Base-by-base conservation (phyloP, 257 asterid species). In the Gynochthodes officinalis region DNA sequence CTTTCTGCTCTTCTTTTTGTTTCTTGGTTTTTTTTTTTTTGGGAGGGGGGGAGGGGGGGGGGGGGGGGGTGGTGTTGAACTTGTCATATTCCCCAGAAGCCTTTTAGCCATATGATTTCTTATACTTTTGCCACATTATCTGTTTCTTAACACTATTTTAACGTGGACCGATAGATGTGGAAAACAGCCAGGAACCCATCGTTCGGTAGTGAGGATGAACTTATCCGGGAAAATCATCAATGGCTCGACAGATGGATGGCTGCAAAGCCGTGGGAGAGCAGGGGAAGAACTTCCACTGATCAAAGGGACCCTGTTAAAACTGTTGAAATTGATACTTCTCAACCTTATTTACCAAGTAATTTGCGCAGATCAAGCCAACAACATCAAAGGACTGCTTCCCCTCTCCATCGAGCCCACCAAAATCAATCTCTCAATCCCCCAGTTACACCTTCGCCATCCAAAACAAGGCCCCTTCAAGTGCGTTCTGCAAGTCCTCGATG, bases 401-500 rank as follows among this genome's bases (percentile, higher is more conserved):
- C 81, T 59, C 75, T 67, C 48, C 83, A 68, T 49, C 66, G 80
- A 68, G 32, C 62, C 18, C 70, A 39, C 57, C 81, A 72, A 64
- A 50, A 58, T 18, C 71, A 54, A 70, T 67, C 48, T 25, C 76
- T 69, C 48, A 64, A 60, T 21, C 73, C 66, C 53, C 83, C 77
- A 16, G 53, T 67, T 35, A 64, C 81, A 49, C 81, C 85, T 53
- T 74, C 82, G 53, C 81, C 82, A 15, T 75, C 83, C 43, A 75
- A 69, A 80, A 68, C 76, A 9, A 76, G 78, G 48, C 77, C 78
- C 10, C 52, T 74, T 23, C 86, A 75, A 73, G 73, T 78, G 23
- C 83, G 81, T 16, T 78, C 83, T 30, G 83, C 83, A 16, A 80
- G 85, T 73, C 87, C 85, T 28, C 83, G 68, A 2, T 75, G 72